Evolutionary conservation across 2,329 filamentous ascomycete species (phyloP).

Genomic region (Fonsecaea nubica): DNA sequence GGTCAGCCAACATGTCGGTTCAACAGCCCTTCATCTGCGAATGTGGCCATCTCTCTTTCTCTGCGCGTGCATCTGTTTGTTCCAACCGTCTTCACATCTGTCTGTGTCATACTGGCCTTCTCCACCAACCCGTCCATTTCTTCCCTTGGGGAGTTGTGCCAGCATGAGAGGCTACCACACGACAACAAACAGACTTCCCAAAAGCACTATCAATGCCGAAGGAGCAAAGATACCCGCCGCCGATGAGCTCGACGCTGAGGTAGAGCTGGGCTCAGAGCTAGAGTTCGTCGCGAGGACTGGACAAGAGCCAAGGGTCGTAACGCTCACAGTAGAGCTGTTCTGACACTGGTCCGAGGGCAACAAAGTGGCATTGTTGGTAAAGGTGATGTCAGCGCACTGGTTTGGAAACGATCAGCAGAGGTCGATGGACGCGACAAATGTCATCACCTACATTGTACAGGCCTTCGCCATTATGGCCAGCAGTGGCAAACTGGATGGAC

Average conservation of each 20-base stretch:
- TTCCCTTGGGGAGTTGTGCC: neutral
- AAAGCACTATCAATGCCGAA: neutral
- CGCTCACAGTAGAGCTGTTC: neutral
- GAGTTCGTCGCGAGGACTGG: neutral
- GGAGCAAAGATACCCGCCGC: neutral
- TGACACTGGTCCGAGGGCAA: neutral
- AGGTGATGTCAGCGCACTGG: conserved; percentile 2
- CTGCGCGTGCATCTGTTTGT: neutral
- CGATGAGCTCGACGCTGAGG: neutral
- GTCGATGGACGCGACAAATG: neutral
- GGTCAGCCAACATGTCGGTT: no score
- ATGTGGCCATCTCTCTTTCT: neutral
- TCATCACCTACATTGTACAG: neutral
- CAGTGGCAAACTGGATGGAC: neutral
- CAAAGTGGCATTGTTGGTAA: neutral
- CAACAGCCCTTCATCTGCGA: no score
- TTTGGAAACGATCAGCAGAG: neutral
- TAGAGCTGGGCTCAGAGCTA: neutral
- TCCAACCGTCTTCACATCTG: no score
- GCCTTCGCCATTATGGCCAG: conserved; percentile 1
- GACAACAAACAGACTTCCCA: neutral
- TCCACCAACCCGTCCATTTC: neutral
- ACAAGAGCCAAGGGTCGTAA: neutral
- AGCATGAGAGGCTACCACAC: neutral
- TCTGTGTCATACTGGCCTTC: no score